These are phyloP conservation scores for Sherardia arvensis DNA, from an alignment of 257 asterid species.

Conservation along the genomic window DNA sequence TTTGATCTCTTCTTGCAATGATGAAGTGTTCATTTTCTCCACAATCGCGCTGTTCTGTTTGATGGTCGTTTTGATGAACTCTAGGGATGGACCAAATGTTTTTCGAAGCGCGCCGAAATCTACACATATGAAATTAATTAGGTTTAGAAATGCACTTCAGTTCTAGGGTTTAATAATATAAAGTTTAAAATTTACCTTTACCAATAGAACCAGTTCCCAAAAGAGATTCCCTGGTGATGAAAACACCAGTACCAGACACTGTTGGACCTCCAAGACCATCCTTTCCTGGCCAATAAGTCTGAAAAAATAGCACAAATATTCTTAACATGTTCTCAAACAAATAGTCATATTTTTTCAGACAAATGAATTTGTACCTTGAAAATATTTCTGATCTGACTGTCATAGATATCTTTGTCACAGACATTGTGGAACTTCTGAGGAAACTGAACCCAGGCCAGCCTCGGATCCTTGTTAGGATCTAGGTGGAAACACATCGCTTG, in stretches of 20 bases:
- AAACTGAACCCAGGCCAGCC: conserved; percentile 56
- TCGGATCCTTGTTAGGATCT: conserved; percentile 20
- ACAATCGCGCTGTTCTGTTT: conserved; percentile 10
- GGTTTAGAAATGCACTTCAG: too few species aligned
- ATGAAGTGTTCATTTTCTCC: background rate
- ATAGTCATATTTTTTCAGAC: background rate
- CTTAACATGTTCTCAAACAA: background rate
- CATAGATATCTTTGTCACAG: conserved; percentile 44
- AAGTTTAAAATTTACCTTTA: background rate
- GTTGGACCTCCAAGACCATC: conserved; percentile 52
- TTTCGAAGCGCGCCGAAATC: conserved; percentile 29
- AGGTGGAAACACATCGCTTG: conserved; percentile 53
- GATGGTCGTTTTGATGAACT: conserved; percentile 34
- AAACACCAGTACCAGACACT: conserved; percentile 43
- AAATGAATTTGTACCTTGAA: conserved; percentile 20
- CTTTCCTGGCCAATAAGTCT: conserved; percentile 37
- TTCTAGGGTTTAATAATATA: too few species aligned
- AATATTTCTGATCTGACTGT: conserved; percentile 15
- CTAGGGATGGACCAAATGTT: conserved; percentile 46
- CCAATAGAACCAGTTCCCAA: conserved; percentile 15
- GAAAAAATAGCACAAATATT: background rate
- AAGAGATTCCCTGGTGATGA: conserved; percentile 42
- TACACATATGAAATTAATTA: background rate
- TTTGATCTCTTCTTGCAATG: conserved; percentile 27
- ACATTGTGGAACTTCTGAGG: conserved; percentile 55